phyloP scores from a whole-genome alignment of 176 grass and related monocot genomes.

The Musa schizocarpa region DNA sequence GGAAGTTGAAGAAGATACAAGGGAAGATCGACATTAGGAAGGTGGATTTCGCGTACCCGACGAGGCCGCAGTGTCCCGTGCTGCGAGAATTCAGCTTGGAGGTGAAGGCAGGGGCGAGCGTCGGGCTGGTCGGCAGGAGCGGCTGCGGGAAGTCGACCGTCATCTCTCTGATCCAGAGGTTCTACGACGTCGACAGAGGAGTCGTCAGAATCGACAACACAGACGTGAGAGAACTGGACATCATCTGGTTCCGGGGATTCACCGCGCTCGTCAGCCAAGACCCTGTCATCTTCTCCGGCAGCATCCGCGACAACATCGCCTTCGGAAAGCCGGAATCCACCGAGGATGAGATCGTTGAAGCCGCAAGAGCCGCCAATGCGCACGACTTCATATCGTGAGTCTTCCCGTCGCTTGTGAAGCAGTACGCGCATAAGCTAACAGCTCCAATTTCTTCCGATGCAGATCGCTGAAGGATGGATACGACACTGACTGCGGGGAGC shows the following conservation, averaged over 20 bases:
- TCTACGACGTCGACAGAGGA: constrained; percentile 93
- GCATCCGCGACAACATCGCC: constrained; percentile 75
- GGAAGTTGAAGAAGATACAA: constrained; percentile 54
- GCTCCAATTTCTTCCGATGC: constrained; percentile 9
- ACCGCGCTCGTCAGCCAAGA: constrained; percentile 93
- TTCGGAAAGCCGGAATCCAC: constrained; percentile 87
- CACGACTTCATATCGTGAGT: constrained; percentile 97
- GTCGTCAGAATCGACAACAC: constrained; percentile 55
- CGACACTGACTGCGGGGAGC: constrained; percentile 69
- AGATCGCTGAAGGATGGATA: constrained; percentile 96
- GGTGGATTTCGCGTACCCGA: constrained; percentile 93
- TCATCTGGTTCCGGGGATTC: constrained; percentile 80
- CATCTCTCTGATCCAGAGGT: constrained; percentile 87
- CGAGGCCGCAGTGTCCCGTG: constrained; percentile 69
- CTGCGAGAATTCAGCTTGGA: constrained; percentile 87
- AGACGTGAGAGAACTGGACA: constrained; percentile 75
- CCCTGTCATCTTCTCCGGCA: constrained; percentile 86
- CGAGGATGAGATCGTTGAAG: constrained; percentile 80
- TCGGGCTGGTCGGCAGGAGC: constrained; percentile 83
- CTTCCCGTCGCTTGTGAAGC: no score
- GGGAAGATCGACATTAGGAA: constrained; percentile 79
- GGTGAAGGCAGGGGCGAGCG: constrained; percentile 79
- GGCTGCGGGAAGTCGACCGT: constrained; percentile 96
- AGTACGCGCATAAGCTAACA: background rate
- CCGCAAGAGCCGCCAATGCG: constrained; percentile 84